phyloP scores from a whole-genome alignment of 2,329 filamentous ascomycete species.

The Colletotrichum liaoningense region DNA sequence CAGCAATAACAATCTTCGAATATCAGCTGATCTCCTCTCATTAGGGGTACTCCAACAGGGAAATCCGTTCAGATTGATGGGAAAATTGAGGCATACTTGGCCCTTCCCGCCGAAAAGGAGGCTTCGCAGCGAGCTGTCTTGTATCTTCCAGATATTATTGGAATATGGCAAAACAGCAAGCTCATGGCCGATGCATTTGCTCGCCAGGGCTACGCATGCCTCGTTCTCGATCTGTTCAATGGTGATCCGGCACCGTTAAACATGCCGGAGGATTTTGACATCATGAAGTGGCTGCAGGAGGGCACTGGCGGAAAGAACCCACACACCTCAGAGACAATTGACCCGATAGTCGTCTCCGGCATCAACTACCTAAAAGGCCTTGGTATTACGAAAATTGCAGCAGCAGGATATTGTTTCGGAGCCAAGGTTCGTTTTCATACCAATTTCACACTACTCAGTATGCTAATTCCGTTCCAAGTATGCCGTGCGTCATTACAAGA shows the following conservation, averaged over 20 bases:
- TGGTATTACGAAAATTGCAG: neutral
- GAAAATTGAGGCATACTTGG: neutral
- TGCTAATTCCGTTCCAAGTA: neutral
- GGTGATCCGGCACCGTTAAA: neutral
- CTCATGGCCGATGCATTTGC: constrained; percentile 5
- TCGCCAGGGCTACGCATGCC: neutral
- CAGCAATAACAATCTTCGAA: neutral
- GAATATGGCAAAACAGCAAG: constrained; percentile 14
- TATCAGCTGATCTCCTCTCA: neutral
- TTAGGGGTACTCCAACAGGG: neutral
- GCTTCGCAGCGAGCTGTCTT: neutral
- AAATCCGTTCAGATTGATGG: neutral
- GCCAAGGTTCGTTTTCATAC: neutral
- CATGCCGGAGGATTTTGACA: neutral
- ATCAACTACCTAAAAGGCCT: neutral
- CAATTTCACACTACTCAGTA: neutral
- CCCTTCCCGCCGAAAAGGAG: neutral
- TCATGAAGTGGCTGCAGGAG: neutral
- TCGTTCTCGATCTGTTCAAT: neutral
- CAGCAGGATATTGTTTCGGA: neutral
- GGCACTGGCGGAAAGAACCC: neutral
- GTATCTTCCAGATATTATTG: neutral
- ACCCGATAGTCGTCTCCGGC: neutral
- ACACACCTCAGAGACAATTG: neutral
- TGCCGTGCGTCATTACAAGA: neutral